Conservation (phyloP, 73 alveolate genomes). For the Tetrahymena malaccensis region DNA sequence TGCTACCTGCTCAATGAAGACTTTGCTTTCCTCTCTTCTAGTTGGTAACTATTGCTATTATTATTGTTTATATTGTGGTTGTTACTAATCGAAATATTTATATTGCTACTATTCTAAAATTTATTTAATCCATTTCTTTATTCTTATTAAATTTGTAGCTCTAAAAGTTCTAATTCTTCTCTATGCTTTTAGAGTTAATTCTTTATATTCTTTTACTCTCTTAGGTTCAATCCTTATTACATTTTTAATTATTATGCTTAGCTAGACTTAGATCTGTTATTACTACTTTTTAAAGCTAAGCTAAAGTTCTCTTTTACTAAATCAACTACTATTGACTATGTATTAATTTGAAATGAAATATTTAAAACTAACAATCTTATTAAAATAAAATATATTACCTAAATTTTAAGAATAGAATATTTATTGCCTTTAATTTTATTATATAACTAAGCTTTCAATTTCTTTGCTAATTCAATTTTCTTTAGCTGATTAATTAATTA, state of each 20-base stretch:
- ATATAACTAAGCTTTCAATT: neutral
- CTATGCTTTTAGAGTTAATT: neutral
- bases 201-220: neutral
- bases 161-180: neutral
- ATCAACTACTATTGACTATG: neutral
- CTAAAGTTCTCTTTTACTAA: too few relatives aligned
- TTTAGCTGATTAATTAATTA: too few relatives aligned
- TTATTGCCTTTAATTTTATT: neutral
- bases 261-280: neutral
- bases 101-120: neutral
- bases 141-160: neutral
- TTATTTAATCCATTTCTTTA: neutral
- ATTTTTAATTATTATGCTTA: neutral
- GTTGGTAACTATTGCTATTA: neutral
- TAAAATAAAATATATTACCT: neutral
- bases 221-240: neutral
- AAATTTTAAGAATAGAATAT: neutral
- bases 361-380: neutral
- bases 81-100: neutral
- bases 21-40: neutral
- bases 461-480: neutral
- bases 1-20: neutral
- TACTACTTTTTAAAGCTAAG: neutral
- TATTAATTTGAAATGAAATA: too few relatives aligned
- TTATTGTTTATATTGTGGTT: too few relatives aligned